phyloP scores from a whole-genome alignment of 2,329 filamentous ascomycete genomes.

The Monilinia fructicola region DNA sequence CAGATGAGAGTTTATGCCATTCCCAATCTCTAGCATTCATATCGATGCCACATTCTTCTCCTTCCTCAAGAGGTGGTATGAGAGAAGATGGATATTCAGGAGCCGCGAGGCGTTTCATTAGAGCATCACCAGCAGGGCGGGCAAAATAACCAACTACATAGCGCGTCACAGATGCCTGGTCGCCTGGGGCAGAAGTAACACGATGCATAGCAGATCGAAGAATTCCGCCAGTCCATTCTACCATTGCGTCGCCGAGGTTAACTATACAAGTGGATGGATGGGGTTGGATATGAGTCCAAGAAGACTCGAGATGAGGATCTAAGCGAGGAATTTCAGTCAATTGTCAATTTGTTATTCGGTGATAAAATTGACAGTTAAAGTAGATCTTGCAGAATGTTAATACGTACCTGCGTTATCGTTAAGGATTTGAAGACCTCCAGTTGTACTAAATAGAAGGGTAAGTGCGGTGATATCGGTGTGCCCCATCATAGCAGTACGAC shows the following conservation, averaged over 20 bases:
- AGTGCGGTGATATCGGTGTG: conserved; percentile 18
- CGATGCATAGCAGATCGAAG: conserved; percentile 37
- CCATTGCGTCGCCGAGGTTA: conserved; percentile 42
- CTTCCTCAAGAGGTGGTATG: conserved; percentile 13
- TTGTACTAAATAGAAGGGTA: conserved; percentile 29
- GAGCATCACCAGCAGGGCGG: conserved; percentile 47
- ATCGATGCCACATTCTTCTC: conserved; percentile 9
- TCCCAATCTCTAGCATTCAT: conserved; percentile 26
- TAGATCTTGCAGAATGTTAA: conserved; percentile 32
- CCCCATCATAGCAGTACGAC: conserved; percentile 17
- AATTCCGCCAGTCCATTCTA: conserved; percentile 37
- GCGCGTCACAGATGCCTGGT: conserved; percentile 35
- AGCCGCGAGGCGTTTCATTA: conserved; percentile 27
- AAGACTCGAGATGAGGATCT: conserved; percentile 30
- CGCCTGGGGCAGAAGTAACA: conserved; percentile 35
- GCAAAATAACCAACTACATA: conserved; percentile 55
- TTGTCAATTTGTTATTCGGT: background rate
- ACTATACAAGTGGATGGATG: conserved; percentile 39
- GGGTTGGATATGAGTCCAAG: conserved; percentile 40
- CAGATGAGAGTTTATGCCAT: conserved; percentile 17
- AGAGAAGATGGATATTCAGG: conserved; percentile 11
- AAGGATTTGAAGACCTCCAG: conserved; percentile 42
- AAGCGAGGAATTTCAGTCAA: background rate
- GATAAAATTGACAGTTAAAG: no score
- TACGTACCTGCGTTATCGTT: conserved; percentile 35